Evolutionary conservation across 768 basidiomycete genomes (phyloP).

Genomic region (Xanthoconium purpureum): DNA sequence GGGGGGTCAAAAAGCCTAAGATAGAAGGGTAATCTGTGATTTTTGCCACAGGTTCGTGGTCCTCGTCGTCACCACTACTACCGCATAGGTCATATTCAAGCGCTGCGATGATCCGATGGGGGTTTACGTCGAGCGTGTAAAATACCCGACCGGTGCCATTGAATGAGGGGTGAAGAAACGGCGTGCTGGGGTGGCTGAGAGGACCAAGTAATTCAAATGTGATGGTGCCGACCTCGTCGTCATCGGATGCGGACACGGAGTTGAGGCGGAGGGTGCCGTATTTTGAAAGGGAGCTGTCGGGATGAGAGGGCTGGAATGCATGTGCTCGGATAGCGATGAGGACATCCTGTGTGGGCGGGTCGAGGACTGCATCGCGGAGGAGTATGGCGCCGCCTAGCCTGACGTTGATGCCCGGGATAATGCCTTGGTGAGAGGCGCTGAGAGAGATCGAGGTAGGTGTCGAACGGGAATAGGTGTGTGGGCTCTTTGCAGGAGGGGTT

Average conservation of each 20-base stretch:
- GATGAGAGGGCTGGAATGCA: neutral
- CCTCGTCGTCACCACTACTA: too few species aligned
- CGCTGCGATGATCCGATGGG: neutral
- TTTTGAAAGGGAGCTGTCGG: neutral
- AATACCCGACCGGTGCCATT: slow-evolving; percentile 13
- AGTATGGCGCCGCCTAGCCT: neutral
- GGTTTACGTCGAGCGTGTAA: neutral
- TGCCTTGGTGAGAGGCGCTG: slow-evolving; percentile 6
- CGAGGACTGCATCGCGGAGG: slow-evolving; percentile 9
- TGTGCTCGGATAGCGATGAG: slow-evolving; percentile 7
- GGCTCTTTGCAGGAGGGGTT: slow-evolving; percentile 1
- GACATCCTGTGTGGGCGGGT: slow-evolving; percentile 8
- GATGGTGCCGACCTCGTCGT: slow-evolving; percentile 2
- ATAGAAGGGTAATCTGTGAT: slow-evolving; percentile 2
- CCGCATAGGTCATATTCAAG: slow-evolving; percentile 13
- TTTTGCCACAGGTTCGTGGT: neutral
- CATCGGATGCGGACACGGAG: neutral
- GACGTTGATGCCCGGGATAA: neutral
- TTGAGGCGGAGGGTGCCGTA: slow-evolving; percentile 12
- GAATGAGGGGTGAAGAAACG: slow-evolving; percentile 11
- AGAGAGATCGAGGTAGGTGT: neutral
- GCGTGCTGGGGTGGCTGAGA: neutral
- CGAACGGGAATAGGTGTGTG: neutral
- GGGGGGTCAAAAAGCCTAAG: too few species aligned
- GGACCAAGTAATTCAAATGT: slow-evolving; percentile 3